These are phyloP conservation scores for Leishmania major DNA, from an alignment of 208 protist species.

Conservation along the genomic window DNA sequence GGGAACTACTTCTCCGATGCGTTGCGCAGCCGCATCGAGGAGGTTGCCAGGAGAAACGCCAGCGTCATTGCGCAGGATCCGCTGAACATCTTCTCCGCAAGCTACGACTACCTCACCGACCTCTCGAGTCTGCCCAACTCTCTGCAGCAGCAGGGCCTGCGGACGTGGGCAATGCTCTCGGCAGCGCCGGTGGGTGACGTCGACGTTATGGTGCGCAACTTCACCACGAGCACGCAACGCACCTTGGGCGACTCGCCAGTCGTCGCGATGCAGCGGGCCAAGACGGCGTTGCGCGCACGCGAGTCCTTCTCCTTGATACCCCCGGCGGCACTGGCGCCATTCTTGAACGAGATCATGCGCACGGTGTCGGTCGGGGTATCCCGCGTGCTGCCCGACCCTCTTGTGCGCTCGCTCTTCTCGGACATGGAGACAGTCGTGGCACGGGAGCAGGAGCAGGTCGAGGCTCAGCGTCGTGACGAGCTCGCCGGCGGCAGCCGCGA, in stretches of 20 bases:
- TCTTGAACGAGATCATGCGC: slow-evolving; percentile 82
- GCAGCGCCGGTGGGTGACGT: slow-evolving; percentile 59
- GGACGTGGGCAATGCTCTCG: slow-evolving; percentile 81
- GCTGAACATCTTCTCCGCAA: slow-evolving; percentile 61
- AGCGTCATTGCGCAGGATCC: slow-evolving; percentile 50
- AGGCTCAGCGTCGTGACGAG: slow-evolving; percentile 1
- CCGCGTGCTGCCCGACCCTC: slow-evolving; percentile 55
- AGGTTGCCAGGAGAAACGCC: slow-evolving; percentile 37
- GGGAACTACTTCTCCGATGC: slow-evolving; percentile 60
- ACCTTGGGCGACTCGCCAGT: slow-evolving; percentile 38
- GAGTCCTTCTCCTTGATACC: slow-evolving; percentile 56
- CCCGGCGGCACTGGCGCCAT: slow-evolving; percentile 59
- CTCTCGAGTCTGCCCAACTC: slow-evolving; percentile 47
- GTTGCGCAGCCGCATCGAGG: slow-evolving; percentile 48
- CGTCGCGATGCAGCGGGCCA: slow-evolving; percentile 32
- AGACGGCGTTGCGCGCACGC: slow-evolving; percentile 35
- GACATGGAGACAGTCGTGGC: slow-evolving; percentile 43
- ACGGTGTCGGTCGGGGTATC: slow-evolving; percentile 71
- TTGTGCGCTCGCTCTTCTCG: slow-evolving; percentile 73
- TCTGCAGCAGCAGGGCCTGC: slow-evolving; percentile 60
- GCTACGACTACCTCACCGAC: slow-evolving; percentile 59
- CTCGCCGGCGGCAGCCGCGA: background rate
- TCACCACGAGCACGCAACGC: slow-evolving; percentile 54
- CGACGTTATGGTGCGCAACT: slow-evolving; percentile 68
- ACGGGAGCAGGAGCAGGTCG: slow-evolving; percentile 14